These are phyloP conservation scores for Talaromyces sp. DNA, from an alignment of 2,329 filamentous ascomycete genomes.

Conservation along the genomic window DNA sequence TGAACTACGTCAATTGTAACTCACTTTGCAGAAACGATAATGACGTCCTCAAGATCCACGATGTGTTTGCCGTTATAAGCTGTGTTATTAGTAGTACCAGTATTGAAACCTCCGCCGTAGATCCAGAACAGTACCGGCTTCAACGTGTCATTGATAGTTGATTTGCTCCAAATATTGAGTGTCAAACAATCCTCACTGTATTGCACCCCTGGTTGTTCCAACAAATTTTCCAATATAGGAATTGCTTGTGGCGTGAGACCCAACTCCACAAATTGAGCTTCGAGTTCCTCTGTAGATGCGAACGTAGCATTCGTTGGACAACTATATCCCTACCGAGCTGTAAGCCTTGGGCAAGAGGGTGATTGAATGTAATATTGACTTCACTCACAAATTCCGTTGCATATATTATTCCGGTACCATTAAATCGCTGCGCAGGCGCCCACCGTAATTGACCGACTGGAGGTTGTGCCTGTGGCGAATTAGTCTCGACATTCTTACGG, in stretches of 20 bases:
- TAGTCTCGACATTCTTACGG: background rate
- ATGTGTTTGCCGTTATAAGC: slow-evolving; percentile 10
- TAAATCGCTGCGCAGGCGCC: slow-evolving; percentile 5
- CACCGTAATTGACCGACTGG: slow-evolving; percentile 11
- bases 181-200: slow-evolving; percentile 16
- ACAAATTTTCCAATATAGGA: background rate
- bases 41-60: slow-evolving; percentile 8
- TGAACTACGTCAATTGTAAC: no score
- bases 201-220: slow-evolving; percentile 1
- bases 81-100: slow-evolving; percentile 8
- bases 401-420: background rate
- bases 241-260: slow-evolving; percentile 9
- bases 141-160: slow-evolving; percentile 23
- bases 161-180: slow-evolving; percentile 3
- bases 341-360: background rate
- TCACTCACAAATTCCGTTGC: slow-evolving; percentile 8
- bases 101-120: slow-evolving; percentile 56
- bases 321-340: slow-evolving; percentile 1
- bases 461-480: slow-evolving; percentile 10
- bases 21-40: slow-evolving; percentile 12
- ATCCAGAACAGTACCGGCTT: slow-evolving; percentile 70
- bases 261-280: background rate
- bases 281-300: background rate
- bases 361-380: no score
- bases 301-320: slow-evolving; percentile 9